Evolutionary conservation across 2,329 filamentous ascomycete species (phyloP).

Genomic region (Cercospora berteroae): DNA sequence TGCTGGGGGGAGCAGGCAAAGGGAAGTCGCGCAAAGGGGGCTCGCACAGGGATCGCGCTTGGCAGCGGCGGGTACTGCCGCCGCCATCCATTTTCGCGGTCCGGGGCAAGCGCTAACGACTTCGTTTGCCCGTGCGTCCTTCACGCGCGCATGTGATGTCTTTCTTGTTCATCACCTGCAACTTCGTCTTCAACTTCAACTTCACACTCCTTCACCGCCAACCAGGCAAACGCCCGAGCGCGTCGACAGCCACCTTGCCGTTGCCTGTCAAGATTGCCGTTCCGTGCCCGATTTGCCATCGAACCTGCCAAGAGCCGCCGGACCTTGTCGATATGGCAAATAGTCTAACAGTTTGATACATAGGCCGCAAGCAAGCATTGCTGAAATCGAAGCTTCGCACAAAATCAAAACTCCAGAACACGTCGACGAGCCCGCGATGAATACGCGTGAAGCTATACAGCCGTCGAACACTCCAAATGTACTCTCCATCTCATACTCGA

Average conservation of each 20-base stretch:
- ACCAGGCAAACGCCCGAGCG: background rate
- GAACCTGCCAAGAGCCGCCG: background rate
- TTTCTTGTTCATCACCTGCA: background rate
- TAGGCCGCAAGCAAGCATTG: background rate
- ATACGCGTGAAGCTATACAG: slow-evolving; percentile 83
- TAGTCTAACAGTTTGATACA: background rate
- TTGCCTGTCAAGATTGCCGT: background rate
- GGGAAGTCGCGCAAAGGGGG: slow-evolving; percentile 23
- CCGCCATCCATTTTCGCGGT: slow-evolving; percentile 1
- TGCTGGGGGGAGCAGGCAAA: slow-evolving; percentile 16
- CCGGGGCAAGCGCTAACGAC: slow-evolving; percentile 1
- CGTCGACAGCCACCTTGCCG: background rate
- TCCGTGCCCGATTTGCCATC: background rate
- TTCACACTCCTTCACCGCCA: background rate
- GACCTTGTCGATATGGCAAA: background rate
- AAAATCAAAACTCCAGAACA: background rate
- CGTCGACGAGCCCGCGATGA: slow-evolving; percentile 59
- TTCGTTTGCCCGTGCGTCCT: slow-evolving; percentile 5
- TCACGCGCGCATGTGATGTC: slow-evolving; percentile 9
- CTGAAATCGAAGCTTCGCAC: background rate
- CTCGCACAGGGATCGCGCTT: slow-evolving; percentile 17
- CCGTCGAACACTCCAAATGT: slow-evolving; percentile 70
- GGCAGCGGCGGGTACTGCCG: slow-evolving; percentile 10
- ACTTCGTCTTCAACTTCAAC: background rate
- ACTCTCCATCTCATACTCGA: slow-evolving; percentile 81